Conservation (phyloP, 495 filamentous ascomycete genomes). For the Podospora fimiseda region DNA sequence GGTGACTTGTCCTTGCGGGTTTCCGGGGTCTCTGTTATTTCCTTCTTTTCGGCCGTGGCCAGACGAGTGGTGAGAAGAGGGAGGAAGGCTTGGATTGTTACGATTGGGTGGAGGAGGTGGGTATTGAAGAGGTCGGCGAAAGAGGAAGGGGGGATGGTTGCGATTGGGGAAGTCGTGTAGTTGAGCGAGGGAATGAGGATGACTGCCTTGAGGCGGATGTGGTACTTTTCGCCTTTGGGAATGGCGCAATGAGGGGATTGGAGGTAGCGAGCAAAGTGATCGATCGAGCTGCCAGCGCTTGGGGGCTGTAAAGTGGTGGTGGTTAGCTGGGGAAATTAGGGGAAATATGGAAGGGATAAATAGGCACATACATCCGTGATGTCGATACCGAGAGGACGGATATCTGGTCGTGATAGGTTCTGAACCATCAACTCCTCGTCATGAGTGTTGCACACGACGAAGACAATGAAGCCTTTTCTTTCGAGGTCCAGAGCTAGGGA, state of each 20-base stretch:
- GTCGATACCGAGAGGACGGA: conserved; percentile 76
- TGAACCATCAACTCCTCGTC: conserved; percentile 80
- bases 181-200: conserved; percentile 69
- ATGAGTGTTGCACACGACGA: conserved; percentile 67
- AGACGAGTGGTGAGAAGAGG: conserved; percentile 61
- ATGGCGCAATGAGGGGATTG: conserved; percentile 64
- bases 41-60: conserved; percentile 30
- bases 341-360: background rate
- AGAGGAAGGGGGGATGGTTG: conserved; percentile 69
- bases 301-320: conserved; percentile 33
- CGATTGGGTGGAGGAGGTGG: conserved; percentile 83
- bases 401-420: conserved; percentile 66
- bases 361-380: conserved; percentile 57
- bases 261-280: conserved; percentile 60
- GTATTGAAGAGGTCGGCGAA: conserved; percentile 89
- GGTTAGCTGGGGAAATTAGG: conserved; percentile 1
- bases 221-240: conserved; percentile 63
- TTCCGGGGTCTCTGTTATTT: conserved; percentile 8
- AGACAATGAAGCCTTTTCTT: conserved; percentile 88
- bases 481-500: conserved; percentile 81
- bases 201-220: conserved; percentile 67
- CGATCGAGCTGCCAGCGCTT: conserved; percentile 53
- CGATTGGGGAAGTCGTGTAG: conserved; percentile 69
- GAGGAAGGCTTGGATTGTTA: conserved; percentile 79
- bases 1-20: conserved; percentile 25